These are phyloP conservation scores for Lentinula aciculospora DNA, from an alignment of 768 basidiomycete species.

Conservation along the genomic window DNA sequence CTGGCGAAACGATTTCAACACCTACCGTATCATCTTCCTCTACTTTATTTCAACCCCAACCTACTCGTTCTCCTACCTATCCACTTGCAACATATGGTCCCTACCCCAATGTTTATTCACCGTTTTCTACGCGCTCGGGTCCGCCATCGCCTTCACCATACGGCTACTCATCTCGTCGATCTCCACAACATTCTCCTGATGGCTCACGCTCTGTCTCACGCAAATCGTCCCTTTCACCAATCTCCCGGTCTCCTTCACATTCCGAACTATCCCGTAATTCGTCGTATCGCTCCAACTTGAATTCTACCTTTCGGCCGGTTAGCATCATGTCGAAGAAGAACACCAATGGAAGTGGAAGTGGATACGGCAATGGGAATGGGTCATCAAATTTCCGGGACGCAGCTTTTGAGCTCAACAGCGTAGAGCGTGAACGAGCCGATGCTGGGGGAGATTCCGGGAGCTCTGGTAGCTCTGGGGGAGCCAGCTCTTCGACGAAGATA, in stretches of 20 bases:
- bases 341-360: background rate
- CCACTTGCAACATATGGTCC: constrained; percentile 3
- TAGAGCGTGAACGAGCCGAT: background rate
- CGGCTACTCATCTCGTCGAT: background rate
- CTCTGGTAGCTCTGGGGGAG: background rate
- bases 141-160: constrained; percentile 1
- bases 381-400: background rate
- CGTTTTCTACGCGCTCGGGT: background rate
- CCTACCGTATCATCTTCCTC: background rate
- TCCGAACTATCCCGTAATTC: background rate
- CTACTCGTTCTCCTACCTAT: background rate
- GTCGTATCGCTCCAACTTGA: background rate
- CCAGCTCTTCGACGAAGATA: background rate
- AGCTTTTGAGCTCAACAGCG: background rate
- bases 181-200: background rate
- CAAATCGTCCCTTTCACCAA: background rate
- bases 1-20: background rate
- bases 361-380: background rate
- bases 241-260: background rate
- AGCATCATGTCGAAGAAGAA: constrained; percentile 4
- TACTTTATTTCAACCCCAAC: background rate
- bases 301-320: background rate
- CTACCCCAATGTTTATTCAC: constrained; percentile 4
- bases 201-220: background rate
- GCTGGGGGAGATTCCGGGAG: background rate